Percentiles rank a stretch among this genome's conserved stretches.
Evolutionary conservation across 2,329 filamentous ascomycete genomes (phyloP).

Genomic region (Sarocladium strictum): DNA sequence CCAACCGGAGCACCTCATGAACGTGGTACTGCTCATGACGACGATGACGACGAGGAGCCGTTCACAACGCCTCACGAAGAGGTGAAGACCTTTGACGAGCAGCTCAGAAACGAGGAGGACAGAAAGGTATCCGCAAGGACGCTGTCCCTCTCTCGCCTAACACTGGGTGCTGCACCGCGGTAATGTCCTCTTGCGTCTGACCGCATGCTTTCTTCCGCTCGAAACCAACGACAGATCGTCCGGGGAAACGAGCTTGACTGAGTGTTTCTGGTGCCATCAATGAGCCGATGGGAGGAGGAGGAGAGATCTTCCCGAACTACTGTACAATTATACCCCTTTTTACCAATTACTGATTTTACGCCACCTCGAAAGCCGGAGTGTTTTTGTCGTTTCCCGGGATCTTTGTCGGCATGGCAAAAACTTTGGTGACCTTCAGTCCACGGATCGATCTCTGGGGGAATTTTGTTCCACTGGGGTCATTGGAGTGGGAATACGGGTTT

Average conservation of each 20-base stretch:
- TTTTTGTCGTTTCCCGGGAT: background rate
- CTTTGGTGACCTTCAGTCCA: too few relatives aligned
- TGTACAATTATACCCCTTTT: constrained; percentile 6
- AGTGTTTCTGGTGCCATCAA: constrained; percentile 1
- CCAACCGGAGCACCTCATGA: constrained; percentile 14
- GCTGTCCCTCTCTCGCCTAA: constrained; percentile 58
- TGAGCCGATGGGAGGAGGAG: background rate
- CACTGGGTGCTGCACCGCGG: constrained; percentile 28
- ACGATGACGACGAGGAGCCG: constrained; percentile 20
- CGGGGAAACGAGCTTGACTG: too few relatives aligned
- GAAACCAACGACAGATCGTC: too few relatives aligned
- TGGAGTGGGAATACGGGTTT: background rate
- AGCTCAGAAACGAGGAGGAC: constrained; percentile 32
- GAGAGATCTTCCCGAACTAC: background rate
- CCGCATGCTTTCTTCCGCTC: background rate
- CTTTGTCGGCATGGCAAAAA: background rate
- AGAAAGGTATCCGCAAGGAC: constrained; percentile 52
- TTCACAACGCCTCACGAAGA: constrained; percentile 49
- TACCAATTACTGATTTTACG: background rate
- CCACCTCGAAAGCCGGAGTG: background rate
- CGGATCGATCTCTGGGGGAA: background rate
- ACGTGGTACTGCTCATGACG: constrained; percentile 18
- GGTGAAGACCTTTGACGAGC: constrained; percentile 33
- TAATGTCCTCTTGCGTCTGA: constrained; percentile 13
- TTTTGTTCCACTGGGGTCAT: background rate